phyloP scores from a whole-genome alignment of 768 basidiomycete genomes.

The Leccinum arenicola region DNA sequence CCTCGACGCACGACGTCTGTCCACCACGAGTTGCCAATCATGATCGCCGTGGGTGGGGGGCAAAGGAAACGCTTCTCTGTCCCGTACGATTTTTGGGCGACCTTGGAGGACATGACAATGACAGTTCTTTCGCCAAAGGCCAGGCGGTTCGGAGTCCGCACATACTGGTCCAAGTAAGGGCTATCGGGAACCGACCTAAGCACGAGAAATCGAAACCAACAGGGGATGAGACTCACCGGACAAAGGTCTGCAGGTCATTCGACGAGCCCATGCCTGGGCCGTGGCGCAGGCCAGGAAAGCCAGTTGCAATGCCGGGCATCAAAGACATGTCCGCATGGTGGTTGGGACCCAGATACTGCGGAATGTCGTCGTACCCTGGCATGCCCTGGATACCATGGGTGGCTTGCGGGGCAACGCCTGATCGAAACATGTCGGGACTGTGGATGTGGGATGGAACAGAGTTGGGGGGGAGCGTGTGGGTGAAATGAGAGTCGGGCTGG shows the following conservation, averaged over 20 bases:
- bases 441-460: conserved; percentile 52
- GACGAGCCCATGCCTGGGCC: conserved; percentile 57
- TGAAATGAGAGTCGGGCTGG: conserved; percentile 51
- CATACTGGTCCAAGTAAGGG: conserved; percentile 82
- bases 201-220: conserved; percentile 17
- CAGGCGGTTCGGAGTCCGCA: conserved; percentile 79
- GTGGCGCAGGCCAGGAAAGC: conserved; percentile 63
- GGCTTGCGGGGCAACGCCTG: conserved; percentile 65
- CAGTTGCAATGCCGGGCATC: conserved; percentile 61
- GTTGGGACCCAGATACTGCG: conserved; percentile 51
- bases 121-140: conserved; percentile 92
- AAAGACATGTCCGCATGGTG: conserved; percentile 56
- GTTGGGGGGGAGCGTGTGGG: conserved; percentile 40
- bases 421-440: conserved; percentile 54
- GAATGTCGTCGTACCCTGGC: conserved; percentile 56
- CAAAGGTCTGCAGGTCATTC: conserved; percentile 77
- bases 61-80: conserved; percentile 95
- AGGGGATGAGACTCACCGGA: conserved; percentile 48
- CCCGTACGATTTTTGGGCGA: conserved; percentile 96
- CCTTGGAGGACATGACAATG: conserved; percentile 96
- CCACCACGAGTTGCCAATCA: conserved; percentile 97
- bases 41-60: conserved; percentile 89
- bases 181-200: conserved; percentile 35
- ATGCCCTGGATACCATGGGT: conserved; percentile 59
- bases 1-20: conserved; percentile 72